Base-by-base conservation (phyloP, 805 yeast species). In the Pichia ethanolica region DNA sequence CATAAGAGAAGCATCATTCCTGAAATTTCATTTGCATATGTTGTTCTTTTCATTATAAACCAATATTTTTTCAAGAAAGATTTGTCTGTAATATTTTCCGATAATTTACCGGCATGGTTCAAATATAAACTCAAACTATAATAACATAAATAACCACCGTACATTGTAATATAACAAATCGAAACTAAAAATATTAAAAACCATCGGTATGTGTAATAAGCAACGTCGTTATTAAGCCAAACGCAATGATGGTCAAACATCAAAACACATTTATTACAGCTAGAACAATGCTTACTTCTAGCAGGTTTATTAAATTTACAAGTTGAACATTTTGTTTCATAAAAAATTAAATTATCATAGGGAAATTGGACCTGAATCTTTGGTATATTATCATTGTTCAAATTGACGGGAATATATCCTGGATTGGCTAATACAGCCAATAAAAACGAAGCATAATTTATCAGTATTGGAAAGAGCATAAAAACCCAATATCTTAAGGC, bases 271-370 rank as follows among this genome's bases (percentile, higher is more conserved):
- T 71, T 70, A 53, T 78, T 78, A 65, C 95, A 88, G 3, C 70
- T 70, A 1, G 81, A 71, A 59, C 96, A 88, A 64, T 88, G 96
- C 53, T 85, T 81, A 7, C 88, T 71, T 49, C 95, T 68, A 1
- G 95, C 89, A 12, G 86, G 79, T 53, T 90, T 71, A 81, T 86
- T 80, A 39, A 75, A 67, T 10, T 75, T 63, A 58, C 96, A 88
- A 1, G 83, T 75, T 11, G 60, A 28, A 56, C 79, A 75, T 14
- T 49, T 44, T 33, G 59, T 60, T 25, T 59, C 53, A 48, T 68
- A 72, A 58, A 68, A 78, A 35, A 77, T 72, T 41, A 78, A 53
- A 14, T 68, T 66, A 58, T 78, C 73, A 48, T 64, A 61, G 4
- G 63, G 62, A 51, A 69, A 73, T 12, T 50, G 48, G 3, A 37